Percentiles rank a stretch among this genome's conserved stretches.
phyloP scores from a whole-genome alignment of 164 flowering plant species.

The Euptelea pleiosperma region DNA sequence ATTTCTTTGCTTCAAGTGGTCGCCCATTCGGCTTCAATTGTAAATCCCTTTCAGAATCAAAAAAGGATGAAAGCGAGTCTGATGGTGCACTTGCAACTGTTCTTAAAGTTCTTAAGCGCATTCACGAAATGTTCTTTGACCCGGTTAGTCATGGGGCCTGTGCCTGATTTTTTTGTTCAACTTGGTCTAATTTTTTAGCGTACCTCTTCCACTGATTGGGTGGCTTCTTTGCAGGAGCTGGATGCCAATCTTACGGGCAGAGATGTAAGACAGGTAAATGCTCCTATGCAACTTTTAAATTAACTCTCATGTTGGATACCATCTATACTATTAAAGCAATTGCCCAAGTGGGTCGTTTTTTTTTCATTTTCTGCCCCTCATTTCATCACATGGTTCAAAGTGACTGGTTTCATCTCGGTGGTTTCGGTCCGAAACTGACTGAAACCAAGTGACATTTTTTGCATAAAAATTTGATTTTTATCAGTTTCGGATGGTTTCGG shows the following conservation, averaged over 20 bases:
- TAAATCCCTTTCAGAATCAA: conserved; percentile 58
- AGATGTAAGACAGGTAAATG: conserved; percentile 67
- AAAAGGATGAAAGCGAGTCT: conserved; percentile 67
- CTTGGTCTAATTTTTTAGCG: not conserved
- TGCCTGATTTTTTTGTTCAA: not conserved
- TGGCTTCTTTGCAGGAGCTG: conserved; percentile 38
- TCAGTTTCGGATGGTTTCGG: too few species aligned
- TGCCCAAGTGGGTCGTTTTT: too few species aligned
- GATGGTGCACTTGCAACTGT: conserved; percentile 75
- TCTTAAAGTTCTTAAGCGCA: conserved; percentile 55
- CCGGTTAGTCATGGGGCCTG: conserved; percentile 31
- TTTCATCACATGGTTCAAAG: too few species aligned
- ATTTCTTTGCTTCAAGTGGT: conserved; percentile 76
- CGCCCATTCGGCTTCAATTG: conserved; percentile 48
- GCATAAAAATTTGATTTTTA: too few species aligned
- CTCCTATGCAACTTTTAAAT: not conserved
- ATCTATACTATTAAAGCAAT: too few species aligned
- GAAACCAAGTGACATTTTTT: too few species aligned
- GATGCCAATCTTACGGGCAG: conserved; percentile 31
- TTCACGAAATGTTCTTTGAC: conserved; percentile 56
- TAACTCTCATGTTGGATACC: too few species aligned
- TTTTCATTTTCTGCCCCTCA: too few species aligned
- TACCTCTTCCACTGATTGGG: conserved; percentile 4
- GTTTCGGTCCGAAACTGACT: too few species aligned
- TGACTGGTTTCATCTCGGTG: too few species aligned